These are phyloP conservation scores for Boletus coccyginus DNA, from an alignment of 768 basidiomycete genomes.

Conservation along the genomic window DNA sequence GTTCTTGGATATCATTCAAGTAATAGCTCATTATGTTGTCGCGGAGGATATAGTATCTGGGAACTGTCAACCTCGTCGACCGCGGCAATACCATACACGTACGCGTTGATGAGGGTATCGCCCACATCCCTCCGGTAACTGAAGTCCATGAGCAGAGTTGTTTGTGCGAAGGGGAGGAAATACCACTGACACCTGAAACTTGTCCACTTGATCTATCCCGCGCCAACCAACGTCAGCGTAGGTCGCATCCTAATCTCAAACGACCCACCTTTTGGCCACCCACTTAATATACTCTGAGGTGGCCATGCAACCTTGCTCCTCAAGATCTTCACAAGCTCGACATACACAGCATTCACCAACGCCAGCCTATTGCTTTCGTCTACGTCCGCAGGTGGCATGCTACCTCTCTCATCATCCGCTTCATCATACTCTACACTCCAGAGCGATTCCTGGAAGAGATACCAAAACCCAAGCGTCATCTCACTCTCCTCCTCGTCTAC, in stretches of 20 bases:
- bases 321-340: slow-evolving; percentile 69
- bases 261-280: slow-evolving; percentile 69
- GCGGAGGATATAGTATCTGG: slow-evolving; percentile 84
- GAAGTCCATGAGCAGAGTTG: slow-evolving; percentile 5
- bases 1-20: slow-evolving; percentile 57
- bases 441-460: slow-evolving; percentile 82
- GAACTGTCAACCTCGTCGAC: slow-evolving; percentile 6
- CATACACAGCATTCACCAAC: slow-evolving; percentile 74
- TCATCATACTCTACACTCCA: slow-evolving; percentile 64
- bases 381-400: slow-evolving; percentile 15
- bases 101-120: slow-evolving; percentile 88
- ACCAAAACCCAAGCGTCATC: slow-evolving; percentile 87
- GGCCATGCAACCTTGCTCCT: slow-evolving; percentile 79
- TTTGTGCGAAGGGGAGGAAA: not conserved
- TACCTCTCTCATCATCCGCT: slow-evolving; percentile 30
- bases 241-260: not conserved
- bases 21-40: slow-evolving; percentile 78
- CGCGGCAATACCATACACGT: slow-evolving; percentile 25
- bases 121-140: slow-evolving; percentile 86
- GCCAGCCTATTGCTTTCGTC: slow-evolving; percentile 41
- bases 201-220: slow-evolving; percentile 69
- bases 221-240: slow-evolving; percentile 6
- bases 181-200: slow-evolving; percentile 66
- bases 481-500: slow-evolving; percentile 88
- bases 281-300: slow-evolving; percentile 34